Evolutionary conservation across 2,329 filamentous ascomycete genomes (phyloP).

Genomic region (Taxawa tesnikishii): DNA sequence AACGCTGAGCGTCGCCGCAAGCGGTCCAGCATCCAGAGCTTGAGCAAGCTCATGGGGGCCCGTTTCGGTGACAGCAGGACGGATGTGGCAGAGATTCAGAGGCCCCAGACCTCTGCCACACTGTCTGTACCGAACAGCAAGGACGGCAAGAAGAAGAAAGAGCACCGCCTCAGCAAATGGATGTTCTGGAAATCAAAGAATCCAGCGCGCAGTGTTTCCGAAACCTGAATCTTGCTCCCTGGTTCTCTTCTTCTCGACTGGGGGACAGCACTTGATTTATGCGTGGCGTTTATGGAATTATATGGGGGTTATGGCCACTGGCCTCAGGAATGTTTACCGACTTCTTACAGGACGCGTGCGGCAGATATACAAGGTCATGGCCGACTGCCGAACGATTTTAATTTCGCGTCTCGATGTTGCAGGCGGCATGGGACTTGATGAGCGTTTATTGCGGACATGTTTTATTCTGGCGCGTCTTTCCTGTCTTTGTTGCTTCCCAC

Average conservation of each 20-base stretch:
- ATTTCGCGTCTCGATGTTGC: neutral
- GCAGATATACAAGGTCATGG: too few relatives aligned
- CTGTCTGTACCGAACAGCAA: neutral
- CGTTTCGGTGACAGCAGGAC: slow-evolving; percentile 58
- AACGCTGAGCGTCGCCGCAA: slow-evolving; percentile 48
- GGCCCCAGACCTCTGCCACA: slow-evolving; percentile 37
- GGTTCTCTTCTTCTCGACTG: too few relatives aligned
- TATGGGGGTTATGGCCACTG: too few relatives aligned
- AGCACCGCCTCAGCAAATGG: slow-evolving; percentile 59
- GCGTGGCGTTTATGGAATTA: too few relatives aligned
- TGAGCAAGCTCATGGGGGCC: slow-evolving; percentile 64
- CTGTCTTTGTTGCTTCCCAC: too few relatives aligned
- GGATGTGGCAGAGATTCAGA: slow-evolving; percentile 57
- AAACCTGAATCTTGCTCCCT: too few relatives aligned
- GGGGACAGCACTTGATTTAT: too few relatives aligned
- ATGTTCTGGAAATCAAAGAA: slow-evolving; percentile 63
- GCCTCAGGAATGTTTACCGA: too few relatives aligned
- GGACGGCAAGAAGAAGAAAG: slow-evolving; percentile 45
- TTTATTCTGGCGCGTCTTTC: too few relatives aligned
- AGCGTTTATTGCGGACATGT: neutral
- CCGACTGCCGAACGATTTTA: too few relatives aligned
- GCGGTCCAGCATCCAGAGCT: slow-evolving; percentile 62
- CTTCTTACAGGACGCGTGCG: too few relatives aligned
- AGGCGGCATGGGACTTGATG: neutral
- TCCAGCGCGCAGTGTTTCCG: slow-evolving; percentile 4